Percentiles rank a stretch among this genome's conserved stretches.
These are phyloP conservation scores for Casuarina glauca DNA, from an alignment of 306 rosid genomes.

Conservation along the genomic window DNA sequence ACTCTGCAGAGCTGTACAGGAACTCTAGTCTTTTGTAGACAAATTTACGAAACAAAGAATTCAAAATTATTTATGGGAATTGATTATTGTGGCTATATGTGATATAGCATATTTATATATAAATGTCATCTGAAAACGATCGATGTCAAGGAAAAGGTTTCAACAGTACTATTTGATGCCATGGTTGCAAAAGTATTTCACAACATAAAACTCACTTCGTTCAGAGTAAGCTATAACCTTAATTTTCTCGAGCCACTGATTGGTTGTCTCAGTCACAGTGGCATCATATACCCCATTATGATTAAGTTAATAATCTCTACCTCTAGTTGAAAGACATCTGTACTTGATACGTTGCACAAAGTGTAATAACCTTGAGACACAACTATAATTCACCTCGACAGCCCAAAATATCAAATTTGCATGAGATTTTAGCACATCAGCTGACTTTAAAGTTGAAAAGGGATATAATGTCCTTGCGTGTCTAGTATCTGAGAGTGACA, in stretches of 20 bases:
- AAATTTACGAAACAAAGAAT: no score
- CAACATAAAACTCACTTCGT: constrained; percentile 1
- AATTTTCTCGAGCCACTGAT: constrained; percentile 37
- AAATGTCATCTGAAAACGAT: no score
- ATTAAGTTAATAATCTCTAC: constrained; percentile 23
- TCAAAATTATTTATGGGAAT: no score
- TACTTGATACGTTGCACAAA: constrained; percentile 9
- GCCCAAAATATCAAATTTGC: background rate
- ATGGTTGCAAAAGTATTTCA: background rate
- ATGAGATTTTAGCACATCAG: no score
- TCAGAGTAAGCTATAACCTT: constrained; percentile 26
- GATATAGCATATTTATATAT: no score
- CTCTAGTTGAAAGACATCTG: constrained; percentile 7
- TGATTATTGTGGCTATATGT: no score
- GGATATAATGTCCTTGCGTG: no score
- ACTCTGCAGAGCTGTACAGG: no score
- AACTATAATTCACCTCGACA: constrained; percentile 8
- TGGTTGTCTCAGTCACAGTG: constrained; percentile 37
- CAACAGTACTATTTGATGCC: no score
- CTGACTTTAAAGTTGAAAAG: no score
- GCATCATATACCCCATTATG: constrained; percentile 33
- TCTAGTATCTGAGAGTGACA: constrained; percentile 8
- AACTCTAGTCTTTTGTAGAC: no score
- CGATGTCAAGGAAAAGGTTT: no score
- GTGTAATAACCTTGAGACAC: constrained; percentile 23